phyloP scores from a whole-genome alignment of 257 asterid genomes.

The Echites panduratus region DNA sequence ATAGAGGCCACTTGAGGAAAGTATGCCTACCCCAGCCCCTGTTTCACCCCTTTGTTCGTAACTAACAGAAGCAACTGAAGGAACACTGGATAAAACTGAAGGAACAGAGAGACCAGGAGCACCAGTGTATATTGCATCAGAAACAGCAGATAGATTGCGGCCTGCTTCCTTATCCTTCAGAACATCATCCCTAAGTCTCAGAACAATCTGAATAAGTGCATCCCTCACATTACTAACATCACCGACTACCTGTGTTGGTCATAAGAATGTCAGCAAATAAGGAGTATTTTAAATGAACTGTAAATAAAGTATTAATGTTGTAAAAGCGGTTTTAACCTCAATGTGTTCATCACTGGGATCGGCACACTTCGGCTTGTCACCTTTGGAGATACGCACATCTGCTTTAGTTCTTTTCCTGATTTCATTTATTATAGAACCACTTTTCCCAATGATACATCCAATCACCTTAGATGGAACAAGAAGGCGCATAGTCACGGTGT shows the following conservation, averaged over 20 bases:
- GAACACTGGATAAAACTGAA: constrained; percentile 43
- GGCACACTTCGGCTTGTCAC: constrained; percentile 70
- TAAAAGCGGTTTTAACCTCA: constrained; percentile 44
- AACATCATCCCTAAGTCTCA: constrained; percentile 88
- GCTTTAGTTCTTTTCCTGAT: constrained; percentile 85
- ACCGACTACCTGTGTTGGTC: constrained; percentile 57
- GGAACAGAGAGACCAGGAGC: constrained; percentile 53
- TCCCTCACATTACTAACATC: constrained; percentile 68
- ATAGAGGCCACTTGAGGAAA: constrained; percentile 54
- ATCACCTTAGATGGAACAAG: constrained; percentile 83
- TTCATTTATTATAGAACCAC: constrained; percentile 82
- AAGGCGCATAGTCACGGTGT: constrained; percentile 58
- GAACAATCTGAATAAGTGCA: constrained; percentile 81
- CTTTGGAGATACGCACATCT: constrained; percentile 79
- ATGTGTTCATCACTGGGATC: constrained; percentile 71
- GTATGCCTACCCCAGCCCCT: constrained; percentile 55
- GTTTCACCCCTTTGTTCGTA: constrained; percentile 69
- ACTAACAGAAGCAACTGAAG: constrained; percentile 48
- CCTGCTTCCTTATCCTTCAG: constrained; percentile 61
- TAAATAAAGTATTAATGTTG: not conserved
- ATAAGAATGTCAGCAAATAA: constrained; percentile 21
- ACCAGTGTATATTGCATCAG: constrained; percentile 45
- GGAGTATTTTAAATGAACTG: not conserved
- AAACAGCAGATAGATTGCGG: constrained; percentile 52
- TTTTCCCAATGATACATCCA: constrained; percentile 87